Evolutionary conservation across 2,329 filamentous ascomycete species (phyloP).

Genomic region (Septoria linicola): DNA sequence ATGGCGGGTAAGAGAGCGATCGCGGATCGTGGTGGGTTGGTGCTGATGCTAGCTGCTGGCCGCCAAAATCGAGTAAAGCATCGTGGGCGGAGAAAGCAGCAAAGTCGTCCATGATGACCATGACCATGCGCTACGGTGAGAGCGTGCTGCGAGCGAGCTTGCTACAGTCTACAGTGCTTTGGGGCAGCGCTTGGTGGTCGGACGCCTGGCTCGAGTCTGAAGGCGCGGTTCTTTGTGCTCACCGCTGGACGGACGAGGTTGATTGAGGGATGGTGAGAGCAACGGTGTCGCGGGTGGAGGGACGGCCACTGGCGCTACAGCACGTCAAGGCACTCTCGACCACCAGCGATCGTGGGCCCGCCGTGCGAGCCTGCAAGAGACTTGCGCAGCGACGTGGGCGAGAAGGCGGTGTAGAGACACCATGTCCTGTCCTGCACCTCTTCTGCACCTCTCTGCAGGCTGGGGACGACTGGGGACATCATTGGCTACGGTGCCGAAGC

Average conservation of each 20-base stretch:
- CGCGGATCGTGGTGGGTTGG: constrained; percentile 35
- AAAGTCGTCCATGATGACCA: constrained; percentile 44
- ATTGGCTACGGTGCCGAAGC: not conserved
- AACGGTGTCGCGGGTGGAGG: constrained; percentile 14
- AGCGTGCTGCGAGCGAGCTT: constrained; percentile 1
- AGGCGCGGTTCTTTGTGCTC: constrained; percentile 6
- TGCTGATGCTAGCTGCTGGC: constrained; percentile 16
- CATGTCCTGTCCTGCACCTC: too few relatives aligned
- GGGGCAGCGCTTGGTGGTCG: constrained; percentile 55
- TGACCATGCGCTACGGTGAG: constrained; percentile 2
- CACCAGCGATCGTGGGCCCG: constrained; percentile 1
- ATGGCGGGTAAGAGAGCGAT: constrained; percentile 32
- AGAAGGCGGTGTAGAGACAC: constrained; percentile 10
- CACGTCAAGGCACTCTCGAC: constrained; percentile 1
- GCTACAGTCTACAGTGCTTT: constrained; percentile 30
- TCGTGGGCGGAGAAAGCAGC: constrained; percentile 41
- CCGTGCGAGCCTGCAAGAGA: constrained; percentile 2
- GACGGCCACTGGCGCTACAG: constrained; percentile 9
- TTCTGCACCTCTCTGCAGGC: too few relatives aligned
- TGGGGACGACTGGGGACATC: too few relatives aligned
- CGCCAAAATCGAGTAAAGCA: constrained; percentile 43
- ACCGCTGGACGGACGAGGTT: constrained; percentile 8
- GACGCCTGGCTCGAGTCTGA: constrained; percentile 11
- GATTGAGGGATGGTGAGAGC: constrained; percentile 13
- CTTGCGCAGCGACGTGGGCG: constrained; percentile 2